Conservation (phyloP, 331 rosid genomes). For the Erythrophleum ivorense region DNA sequence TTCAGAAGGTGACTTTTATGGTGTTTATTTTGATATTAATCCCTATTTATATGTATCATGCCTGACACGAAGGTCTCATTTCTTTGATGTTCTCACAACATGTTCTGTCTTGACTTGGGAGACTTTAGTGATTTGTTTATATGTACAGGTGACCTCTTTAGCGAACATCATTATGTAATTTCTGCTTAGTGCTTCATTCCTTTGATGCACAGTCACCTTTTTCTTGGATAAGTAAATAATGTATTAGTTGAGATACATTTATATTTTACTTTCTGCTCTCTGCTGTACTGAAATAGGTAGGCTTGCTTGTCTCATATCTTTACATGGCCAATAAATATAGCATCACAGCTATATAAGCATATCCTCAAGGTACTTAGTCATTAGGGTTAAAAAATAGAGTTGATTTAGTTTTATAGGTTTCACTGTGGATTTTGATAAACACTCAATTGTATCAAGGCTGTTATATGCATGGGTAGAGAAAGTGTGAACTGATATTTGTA, state of each 20-base stretch:
- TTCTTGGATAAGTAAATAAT: constrained; percentile 28
- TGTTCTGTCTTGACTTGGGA: constrained; percentile 3
- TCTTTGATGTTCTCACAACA: constrained; percentile 34
- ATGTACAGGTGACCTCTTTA: constrained; percentile 21
- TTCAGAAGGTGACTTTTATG: constrained; percentile 81
- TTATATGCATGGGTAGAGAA: background rate
- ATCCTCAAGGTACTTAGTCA: constrained; percentile 15
- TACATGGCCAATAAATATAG: constrained; percentile 5
- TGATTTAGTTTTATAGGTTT: constrained; percentile 8
- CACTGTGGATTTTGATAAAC: constrained; percentile 6
- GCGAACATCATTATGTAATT: constrained; percentile 2
- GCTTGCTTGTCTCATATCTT: constrained; percentile 29
- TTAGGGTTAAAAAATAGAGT: constrained; percentile 10
- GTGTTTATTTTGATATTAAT: constrained; percentile 29
- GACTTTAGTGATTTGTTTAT: constrained; percentile 29
- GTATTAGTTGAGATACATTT: constrained; percentile 30
- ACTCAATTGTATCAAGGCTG: background rate
- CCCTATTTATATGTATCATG: constrained; percentile 12
- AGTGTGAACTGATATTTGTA: background rate
- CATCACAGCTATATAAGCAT: constrained; percentile 19
- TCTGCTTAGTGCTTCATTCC: constrained; percentile 19
- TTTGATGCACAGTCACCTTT: constrained; percentile 29
- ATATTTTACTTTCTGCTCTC: constrained; percentile 25
- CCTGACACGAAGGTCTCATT: constrained; percentile 17
- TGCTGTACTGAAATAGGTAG: constrained; percentile 30